Conservation (phyloP, 1,139 yeast genomes). For the Yamadazyma epiphylla region DNA sequence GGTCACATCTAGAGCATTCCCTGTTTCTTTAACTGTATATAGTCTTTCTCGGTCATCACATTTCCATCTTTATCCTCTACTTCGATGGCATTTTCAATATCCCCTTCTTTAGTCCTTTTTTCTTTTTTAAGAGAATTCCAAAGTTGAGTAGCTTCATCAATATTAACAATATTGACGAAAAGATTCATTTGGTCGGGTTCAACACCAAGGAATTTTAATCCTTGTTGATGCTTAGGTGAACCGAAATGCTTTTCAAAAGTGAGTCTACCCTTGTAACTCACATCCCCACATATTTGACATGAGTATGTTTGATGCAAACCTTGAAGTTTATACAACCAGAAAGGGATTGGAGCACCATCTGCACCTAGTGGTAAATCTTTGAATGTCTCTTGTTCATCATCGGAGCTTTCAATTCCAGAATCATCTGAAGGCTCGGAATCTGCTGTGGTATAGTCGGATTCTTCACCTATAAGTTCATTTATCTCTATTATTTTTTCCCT, state of each 20-base stretch:
- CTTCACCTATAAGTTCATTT: slow-evolving; percentile 26
- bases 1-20: slow-evolving; percentile 40
- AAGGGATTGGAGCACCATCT: slow-evolving; percentile 91
- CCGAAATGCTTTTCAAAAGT: slow-evolving; percentile 72
- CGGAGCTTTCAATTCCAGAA: slow-evolving; percentile 14
- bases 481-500: slow-evolving; percentile 58
- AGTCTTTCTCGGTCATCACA: slow-evolving; percentile 81
- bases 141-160: slow-evolving; percentile 64
- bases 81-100: slow-evolving; percentile 60
- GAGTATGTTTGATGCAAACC: slow-evolving; percentile 71
- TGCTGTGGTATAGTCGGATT: slow-evolving; percentile 33
- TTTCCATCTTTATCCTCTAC: slow-evolving; percentile 93
- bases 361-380: slow-evolving; percentile 74
- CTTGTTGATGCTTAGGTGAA: slow-evolving; percentile 66
- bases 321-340: slow-evolving; percentile 86
- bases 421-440: slow-evolving; percentile 30
- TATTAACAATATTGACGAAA: slow-evolving; percentile 63
- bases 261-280: slow-evolving; percentile 68
- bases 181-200: slow-evolving; percentile 30
- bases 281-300: slow-evolving; percentile 89
- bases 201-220: slow-evolving; percentile 74
- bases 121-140: slow-evolving; percentile 48
- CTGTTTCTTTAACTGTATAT: slow-evolving; percentile 79
- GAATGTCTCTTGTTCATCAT: slow-evolving; percentile 20
- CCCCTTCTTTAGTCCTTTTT: slow-evolving; percentile 33